Evolutionary conservation across 2,329 filamentous ascomycete species (phyloP), one percentile per base, ranked within the genome.

Genomic region (Aspergillaceae sp.): DNA sequence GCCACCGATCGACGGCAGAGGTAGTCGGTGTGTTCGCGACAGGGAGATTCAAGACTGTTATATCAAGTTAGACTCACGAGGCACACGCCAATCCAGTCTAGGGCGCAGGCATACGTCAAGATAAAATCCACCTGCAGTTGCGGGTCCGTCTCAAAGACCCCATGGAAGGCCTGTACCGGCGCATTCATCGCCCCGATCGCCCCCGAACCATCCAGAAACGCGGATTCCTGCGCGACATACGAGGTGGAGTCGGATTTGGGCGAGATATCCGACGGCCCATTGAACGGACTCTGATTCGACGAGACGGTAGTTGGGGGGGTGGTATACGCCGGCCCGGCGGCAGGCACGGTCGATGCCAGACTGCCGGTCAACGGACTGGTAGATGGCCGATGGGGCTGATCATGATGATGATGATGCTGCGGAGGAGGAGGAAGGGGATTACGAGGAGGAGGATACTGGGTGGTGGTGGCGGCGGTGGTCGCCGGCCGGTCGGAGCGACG

Each of bases 1-100:
- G 71, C 67, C 51, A 73, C 48, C 44, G 71, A 67, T 71, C 89
- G 82, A 79, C 94, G 94, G 74, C 92, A 97, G 44, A 90, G 87
- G 64, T 84, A 86, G 74, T 96, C 90, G 67, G 94, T 67, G 41
- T 67, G 65, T 48, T 63, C 63, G 33, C 65, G 64, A 47, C 65
- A 68, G 0, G 65, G 65, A 4, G 56, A 56, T 85, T 86, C 84
- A 76, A 77, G 58, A 54, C 67, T 79, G 67, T 52, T 33, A 11
- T n/a, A 43, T 49, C 40, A 47, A 32, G n/a, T 11, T 51, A 30
- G 4, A 27, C 27, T 7, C 7, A 29, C 7, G 40, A 7, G 8
- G 7, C 19, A 19, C 1, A 19, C 2, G 19, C 19, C 1, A 19
- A 19, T 19, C 19, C 19, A 11, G 27, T n/a, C 10, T 32, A 9